Conservation (phyloP, 225 moss, liverwort and hornwort genomes). For the Bryoerythrophyllum caledonicum region DNA sequence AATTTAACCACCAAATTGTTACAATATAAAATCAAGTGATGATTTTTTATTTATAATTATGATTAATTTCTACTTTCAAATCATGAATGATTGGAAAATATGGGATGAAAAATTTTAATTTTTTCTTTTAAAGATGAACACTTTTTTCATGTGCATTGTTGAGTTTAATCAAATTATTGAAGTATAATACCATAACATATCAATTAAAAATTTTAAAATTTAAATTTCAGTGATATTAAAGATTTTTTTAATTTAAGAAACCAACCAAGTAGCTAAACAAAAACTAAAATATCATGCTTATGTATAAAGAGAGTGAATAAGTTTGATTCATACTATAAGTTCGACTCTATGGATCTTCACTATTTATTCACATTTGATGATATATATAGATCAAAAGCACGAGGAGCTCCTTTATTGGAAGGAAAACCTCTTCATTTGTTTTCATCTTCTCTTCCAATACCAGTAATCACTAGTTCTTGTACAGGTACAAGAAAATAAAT, state of each 20-base stretch:
- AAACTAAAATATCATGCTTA: no score
- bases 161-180: background rate
- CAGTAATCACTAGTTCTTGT: background rate
- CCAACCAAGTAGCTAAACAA: accelerated
- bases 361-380: background rate
- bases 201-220: no score
- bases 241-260: no score
- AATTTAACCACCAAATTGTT: no score
- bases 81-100: background rate
- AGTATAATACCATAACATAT: no score
- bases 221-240: no score
- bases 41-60: background rate
- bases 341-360: background rate
- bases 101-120: background rate
- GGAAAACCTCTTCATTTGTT: background rate
- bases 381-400: constrained; percentile 39
- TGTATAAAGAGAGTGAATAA: accelerated
- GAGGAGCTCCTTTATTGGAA: constrained; percentile 44
- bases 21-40: no score
- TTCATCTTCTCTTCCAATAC: background rate
- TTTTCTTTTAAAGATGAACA: background rate
- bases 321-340: accelerated
- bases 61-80: background rate
- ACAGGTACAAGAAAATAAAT: constrained; percentile 16
- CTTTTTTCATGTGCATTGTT: background rate